Evolutionary conservation across 345 rosid species (phyloP).

Genomic region (Eucalyptus cladocalyx): DNA sequence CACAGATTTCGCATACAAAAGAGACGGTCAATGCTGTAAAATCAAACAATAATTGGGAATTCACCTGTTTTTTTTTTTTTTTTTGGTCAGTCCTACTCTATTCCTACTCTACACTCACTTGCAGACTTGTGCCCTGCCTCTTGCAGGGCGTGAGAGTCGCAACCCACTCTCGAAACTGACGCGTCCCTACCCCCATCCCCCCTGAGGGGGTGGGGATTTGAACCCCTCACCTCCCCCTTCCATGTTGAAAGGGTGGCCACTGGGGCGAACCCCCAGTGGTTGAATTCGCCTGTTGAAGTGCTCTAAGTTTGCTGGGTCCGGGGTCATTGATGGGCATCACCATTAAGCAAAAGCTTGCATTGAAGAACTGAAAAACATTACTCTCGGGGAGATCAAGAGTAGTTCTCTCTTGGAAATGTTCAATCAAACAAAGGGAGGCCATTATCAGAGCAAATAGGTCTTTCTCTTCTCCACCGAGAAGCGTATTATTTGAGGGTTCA

Average conservation of each 20-base stretch:
- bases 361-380: neutral
- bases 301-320: neutral
- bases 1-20: neutral
- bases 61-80: no score
- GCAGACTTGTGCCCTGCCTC: no score
- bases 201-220: no score
- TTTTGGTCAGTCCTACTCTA: no score
- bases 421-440: neutral
- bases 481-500: neutral
- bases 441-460: neutral
- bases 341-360: neutral
- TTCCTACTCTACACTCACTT: no score
- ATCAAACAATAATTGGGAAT: neutral
- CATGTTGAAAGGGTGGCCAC: no score
- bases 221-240: no score
- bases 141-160: no score
- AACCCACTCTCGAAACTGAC: no score
- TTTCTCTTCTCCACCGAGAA: neutral
- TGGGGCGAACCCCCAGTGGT: no score
- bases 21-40: neutral
- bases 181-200: no score
- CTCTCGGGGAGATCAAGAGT: neutral
- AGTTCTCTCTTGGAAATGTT: neutral
- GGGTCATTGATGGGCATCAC: accelerated
- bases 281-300: neutral